Base-by-base conservation (phyloP, 495 filamentous ascomycete genomes). In the Chaetomidium leptoderma region DNA sequence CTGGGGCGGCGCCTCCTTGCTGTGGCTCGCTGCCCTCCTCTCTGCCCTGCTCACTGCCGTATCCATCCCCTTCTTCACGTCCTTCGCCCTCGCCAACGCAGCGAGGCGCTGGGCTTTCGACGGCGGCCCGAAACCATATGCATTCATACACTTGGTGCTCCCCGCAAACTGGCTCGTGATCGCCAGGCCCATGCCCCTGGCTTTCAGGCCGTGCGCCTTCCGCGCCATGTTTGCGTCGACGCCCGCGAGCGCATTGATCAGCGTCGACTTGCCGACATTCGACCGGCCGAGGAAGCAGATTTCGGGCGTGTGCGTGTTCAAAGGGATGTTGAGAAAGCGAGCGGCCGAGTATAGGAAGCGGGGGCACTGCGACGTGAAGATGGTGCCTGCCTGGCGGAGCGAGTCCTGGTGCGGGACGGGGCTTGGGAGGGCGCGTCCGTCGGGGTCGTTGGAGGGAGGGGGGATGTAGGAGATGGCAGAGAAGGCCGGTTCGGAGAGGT, bases 191-290 rank as follows among this genome's bases (percentile, higher is more conserved):
- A 32, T 40, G 2, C 49, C 44, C 0, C 63, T 52, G 7, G 66
- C 68, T 8, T 60, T 61, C 2, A 59, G 37, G 4, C 66, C 64
- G 53, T 70, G 66, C 0, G 47, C 44, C 10, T 46, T 46, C 9
- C 70, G 61, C 8, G 69, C 70, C 0, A 26, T 26, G 21, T 49
- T 36, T 17, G 57, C 64, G 1, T 62, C 61, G 16, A 79, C 73
- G 21, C 81, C 80, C 58, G 92, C 81, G 7, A 97, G 74, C 1
- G 87, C 87, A 68, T 98, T 98, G 57, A 97, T 74, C 24, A 97
- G 76, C 8, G 84, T 88, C 30, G 87, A 91, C 69, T 98, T 98
- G 36, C 92, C 93, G 26, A 95, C 92, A 69, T 98, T 97, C 32
- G 86, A 91, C 42, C 91, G 84, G 44, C 93, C 93, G 0, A 82